Conservation (phyloP, 352 stramenopile genomes). For the Sclerospora graminicola region DNA sequence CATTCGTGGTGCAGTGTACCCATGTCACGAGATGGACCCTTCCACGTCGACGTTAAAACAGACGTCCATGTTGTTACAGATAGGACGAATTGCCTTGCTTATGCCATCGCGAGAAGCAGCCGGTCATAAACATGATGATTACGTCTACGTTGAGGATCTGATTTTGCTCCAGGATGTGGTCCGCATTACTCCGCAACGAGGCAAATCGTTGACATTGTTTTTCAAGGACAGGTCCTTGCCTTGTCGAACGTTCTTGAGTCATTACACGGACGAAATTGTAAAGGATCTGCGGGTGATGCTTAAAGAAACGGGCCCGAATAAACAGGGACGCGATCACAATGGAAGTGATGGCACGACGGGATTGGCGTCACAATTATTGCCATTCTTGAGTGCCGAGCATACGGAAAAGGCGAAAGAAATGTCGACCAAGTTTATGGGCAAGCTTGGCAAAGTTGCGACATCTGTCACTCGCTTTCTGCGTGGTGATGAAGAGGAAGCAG, state of each 20-base stretch:
- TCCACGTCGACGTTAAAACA: constrained; percentile 40
- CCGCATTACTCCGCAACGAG: constrained; percentile 61
- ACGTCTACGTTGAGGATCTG: constrained; percentile 51
- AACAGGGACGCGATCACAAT: constrained; percentile 29
- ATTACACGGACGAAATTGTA: constrained; percentile 62
- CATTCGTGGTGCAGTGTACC: constrained; percentile 53
- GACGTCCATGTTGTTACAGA: constrained; percentile 61
- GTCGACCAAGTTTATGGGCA: constrained; percentile 74
- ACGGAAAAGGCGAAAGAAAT: constrained; percentile 73
- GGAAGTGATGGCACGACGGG: constrained; percentile 2
- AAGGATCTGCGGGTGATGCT: constrained; percentile 61
- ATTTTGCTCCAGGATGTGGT: constrained; percentile 58
- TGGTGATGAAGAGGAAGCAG: constrained; percentile 48
- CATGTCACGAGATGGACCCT: constrained; percentile 58
- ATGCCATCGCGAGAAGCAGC: constrained; percentile 14
- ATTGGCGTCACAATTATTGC: constrained; percentile 39
- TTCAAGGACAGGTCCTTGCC: constrained; percentile 50
- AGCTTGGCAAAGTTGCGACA: constrained; percentile 52
- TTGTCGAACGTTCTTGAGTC: constrained; percentile 64
- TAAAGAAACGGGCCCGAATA: constrained; percentile 18
- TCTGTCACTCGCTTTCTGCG: constrained; percentile 49
- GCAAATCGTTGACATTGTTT: constrained; percentile 74
- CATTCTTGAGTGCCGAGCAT: constrained; percentile 56
- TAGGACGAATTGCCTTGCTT: constrained; percentile 52
- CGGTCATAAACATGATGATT: constrained; percentile 29